Percentiles rank a stretch among this genome's conserved stretches.
Evolutionary conservation across 1,284 basidiomycete genomes (phyloP).

Genomic region (Moesziomyces sp.): DNA sequence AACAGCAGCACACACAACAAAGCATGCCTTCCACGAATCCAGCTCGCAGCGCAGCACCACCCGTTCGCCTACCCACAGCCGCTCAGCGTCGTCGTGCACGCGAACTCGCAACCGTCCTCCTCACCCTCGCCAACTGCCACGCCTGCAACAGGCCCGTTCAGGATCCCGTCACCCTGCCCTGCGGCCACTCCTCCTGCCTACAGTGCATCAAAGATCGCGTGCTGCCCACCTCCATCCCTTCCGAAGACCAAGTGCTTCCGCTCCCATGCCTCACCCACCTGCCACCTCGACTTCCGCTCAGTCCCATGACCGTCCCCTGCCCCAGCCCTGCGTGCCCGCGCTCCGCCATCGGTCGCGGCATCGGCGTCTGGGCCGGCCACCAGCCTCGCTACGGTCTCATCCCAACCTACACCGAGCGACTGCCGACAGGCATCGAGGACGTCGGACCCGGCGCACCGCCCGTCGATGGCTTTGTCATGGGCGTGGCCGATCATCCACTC

Average conservation of each 20-base stretch:
- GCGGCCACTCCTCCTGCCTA: slow-evolving; percentile 60
- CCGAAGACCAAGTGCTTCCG: slow-evolving; percentile 19
- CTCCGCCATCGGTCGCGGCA: slow-evolving; percentile 57
- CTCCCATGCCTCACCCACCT: slow-evolving; percentile 46
- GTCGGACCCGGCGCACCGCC: slow-evolving; percentile 49
- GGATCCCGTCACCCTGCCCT: slow-evolving; percentile 59
- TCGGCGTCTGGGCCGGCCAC: slow-evolving; percentile 59
- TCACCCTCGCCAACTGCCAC: slow-evolving; percentile 45
- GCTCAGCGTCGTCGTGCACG: slow-evolving; percentile 42
- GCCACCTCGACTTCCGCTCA: slow-evolving; percentile 57
- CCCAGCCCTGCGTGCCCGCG: slow-evolving; percentile 50
- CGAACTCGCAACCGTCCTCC: slow-evolving; percentile 41
- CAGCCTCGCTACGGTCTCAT: slow-evolving; percentile 45
- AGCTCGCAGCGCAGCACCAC: slow-evolving; percentile 2
- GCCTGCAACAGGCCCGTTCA: slow-evolving; percentile 41
- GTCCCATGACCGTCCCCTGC: slow-evolving; percentile 54
- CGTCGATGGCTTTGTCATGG: slow-evolving; percentile 60
- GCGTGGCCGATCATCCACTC: slow-evolving; percentile 49
- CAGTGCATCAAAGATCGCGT: slow-evolving; percentile 47
- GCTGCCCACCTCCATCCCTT: slow-evolving; percentile 21
- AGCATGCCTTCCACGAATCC: not conserved
- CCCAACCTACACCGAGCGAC: slow-evolving; percentile 38
- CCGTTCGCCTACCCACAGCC: slow-evolving; percentile 28
- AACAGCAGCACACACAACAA: slow-evolving; percentile 1
- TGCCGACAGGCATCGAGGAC: slow-evolving; percentile 27